phyloP scores from a whole-genome alignment of 371 early-diverging fungal genomes.

The Syncephalis plumigaleata region DNA sequence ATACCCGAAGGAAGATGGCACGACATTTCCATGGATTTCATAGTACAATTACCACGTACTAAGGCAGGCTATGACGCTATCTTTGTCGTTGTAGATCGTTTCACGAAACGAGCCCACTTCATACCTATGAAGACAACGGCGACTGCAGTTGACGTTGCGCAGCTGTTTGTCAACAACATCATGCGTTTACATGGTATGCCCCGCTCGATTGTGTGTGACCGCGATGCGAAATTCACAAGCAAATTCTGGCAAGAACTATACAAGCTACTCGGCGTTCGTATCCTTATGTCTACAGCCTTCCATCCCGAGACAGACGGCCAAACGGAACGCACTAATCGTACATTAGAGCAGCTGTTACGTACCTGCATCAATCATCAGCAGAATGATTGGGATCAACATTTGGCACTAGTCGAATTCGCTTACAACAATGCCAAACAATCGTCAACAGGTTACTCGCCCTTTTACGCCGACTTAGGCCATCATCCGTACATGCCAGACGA shows the following conservation, averaged over 20 bases:
- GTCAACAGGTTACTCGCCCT: constrained; percentile 12
- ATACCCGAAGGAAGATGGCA: constrained; percentile 19
- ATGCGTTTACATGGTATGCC: too few species aligned
- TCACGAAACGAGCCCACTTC: constrained; percentile 24
- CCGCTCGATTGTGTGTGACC: too few species aligned
- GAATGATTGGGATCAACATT: constrained; percentile 19
- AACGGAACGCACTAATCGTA: constrained; percentile 25
- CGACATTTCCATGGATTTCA: constrained; percentile 26
- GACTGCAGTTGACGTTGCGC: constrained; percentile 3
- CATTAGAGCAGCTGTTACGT: constrained; percentile 20
- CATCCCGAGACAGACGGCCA: constrained; percentile 33
- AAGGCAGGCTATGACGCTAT: constrained; percentile 14
- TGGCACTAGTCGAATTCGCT: constrained; percentile 27
- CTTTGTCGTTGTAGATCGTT: constrained; percentile 19
- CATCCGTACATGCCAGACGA: neutral
- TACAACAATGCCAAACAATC: constrained; percentile 21
- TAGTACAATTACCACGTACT: constrained; percentile 14
- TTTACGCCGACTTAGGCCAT: constrained; percentile 10
- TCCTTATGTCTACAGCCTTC: constrained; percentile 6
- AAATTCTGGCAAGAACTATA: too few species aligned
- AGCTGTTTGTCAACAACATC: too few species aligned
- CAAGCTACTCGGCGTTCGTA: neutral
- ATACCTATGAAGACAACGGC: constrained; percentile 11
- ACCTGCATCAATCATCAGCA: constrained; percentile 17
- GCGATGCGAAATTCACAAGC: too few species aligned